phyloP scores from a whole-genome alignment of 169 alveolate genomes.

The Plasmodium adleri region DNA sequence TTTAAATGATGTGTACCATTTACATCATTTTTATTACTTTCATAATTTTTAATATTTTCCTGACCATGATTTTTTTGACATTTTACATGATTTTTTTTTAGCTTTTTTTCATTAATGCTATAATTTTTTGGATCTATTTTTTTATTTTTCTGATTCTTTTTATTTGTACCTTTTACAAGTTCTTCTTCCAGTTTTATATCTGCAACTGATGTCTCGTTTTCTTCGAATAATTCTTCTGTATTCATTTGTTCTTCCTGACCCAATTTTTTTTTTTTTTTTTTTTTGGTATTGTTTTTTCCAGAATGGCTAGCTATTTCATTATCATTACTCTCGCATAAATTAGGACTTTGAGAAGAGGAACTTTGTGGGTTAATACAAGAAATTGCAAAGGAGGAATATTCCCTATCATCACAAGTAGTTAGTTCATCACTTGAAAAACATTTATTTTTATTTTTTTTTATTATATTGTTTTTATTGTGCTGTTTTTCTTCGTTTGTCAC shows the following conservation, averaged over 20 bases:
- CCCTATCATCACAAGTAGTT: background rate
- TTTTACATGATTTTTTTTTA: background rate
- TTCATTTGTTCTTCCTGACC: background rate
- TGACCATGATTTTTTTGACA: background rate
- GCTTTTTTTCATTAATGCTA: background rate
- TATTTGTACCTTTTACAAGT: too few relatives aligned
- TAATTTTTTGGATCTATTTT: background rate
- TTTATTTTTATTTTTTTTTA: background rate
- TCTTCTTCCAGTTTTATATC: too few relatives aligned
- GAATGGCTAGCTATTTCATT: background rate
- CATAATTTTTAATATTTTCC: conserved; percentile 1
- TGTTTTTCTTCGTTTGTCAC: background rate
- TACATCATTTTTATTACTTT: background rate
- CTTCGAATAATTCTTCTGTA: background rate
- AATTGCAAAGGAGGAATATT: too few relatives aligned
- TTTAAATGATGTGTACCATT: background rate
- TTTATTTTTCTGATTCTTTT: background rate
- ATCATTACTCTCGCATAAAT: background rate
- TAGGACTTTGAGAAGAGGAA: background rate
- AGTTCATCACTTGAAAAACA: background rate
- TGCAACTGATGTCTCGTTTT: too few relatives aligned
- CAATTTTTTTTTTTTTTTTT: background rate
- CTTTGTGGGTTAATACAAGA: background rate
- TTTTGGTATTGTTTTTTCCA: background rate
- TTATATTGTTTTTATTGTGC: background rate